These are phyloP conservation scores for Casuarina glauca DNA, from an alignment of 306 rosid species.

Conservation along the genomic window DNA sequence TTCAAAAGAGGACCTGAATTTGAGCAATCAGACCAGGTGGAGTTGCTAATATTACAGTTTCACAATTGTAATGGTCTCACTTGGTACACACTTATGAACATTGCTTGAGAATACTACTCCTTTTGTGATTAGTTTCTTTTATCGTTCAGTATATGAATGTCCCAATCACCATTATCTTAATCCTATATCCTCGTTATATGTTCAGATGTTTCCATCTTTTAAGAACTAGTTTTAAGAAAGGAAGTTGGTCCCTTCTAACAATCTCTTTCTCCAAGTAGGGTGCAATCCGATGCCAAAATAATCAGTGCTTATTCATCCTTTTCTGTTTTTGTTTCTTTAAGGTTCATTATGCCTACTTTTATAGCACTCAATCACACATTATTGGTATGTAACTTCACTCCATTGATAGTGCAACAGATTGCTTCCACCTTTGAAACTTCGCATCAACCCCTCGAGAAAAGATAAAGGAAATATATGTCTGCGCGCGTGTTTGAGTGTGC, in stretches of 20 bases:
- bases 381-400: not conserved
- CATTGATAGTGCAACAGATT: slow-evolving; percentile 14
- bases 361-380: not conserved
- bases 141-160: not conserved
- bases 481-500: no score
- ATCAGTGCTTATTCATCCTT: not conserved
- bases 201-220: no score
- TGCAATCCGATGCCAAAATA: no score
- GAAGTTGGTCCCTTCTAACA: no score
- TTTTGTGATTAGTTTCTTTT: not conserved
- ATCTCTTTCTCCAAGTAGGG: no score
- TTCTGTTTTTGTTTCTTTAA: not conserved
- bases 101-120: not conserved
- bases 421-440: slow-evolving; percentile 5
- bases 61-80: not conserved
- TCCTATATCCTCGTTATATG: no score
- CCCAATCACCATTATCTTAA: no score
- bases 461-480: not conserved
- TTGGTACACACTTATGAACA: not conserved
- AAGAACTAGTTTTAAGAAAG: no score
- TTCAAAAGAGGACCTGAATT: not conserved
- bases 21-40: no score
- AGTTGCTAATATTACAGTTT: no score
- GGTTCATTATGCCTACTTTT: not conserved
- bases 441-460: not conserved